phyloP scores from a whole-genome alignment of 1,139 yeast species.

The Waltiozyma sp. region DNA sequence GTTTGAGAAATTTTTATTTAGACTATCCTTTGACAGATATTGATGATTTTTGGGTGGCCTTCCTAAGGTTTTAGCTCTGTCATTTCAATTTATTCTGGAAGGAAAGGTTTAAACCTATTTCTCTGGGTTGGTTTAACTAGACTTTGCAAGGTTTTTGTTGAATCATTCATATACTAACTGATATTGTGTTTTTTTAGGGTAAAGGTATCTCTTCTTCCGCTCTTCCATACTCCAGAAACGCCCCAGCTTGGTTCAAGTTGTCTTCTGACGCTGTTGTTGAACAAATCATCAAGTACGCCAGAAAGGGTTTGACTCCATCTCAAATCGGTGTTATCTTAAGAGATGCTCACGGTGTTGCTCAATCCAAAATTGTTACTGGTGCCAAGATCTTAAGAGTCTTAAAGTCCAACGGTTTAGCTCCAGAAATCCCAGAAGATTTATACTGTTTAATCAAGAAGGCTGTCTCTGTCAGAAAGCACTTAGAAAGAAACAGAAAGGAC shows the following conservation, averaged over 20 bases:
- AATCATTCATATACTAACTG: slow-evolving; percentile 22
- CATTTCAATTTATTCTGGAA: not conserved
- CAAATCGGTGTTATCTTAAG: slow-evolving; percentile 98
- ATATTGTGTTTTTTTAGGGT: slow-evolving; percentile 69
- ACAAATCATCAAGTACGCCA: slow-evolving; percentile 98
- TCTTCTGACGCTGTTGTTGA: slow-evolving; percentile 93
- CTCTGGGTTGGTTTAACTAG: not conserved
- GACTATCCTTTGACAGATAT: not conserved
- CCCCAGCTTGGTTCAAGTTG: slow-evolving; percentile 99
- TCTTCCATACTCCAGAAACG: slow-evolving; percentile 97
- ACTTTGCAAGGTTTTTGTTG: not conserved
- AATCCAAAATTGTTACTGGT: slow-evolving; percentile 95
- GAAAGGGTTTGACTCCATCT: slow-evolving; percentile 99
- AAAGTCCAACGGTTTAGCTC: slow-evolving; percentile 98
- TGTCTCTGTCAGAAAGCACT: slow-evolving; percentile 98
- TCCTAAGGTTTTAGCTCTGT: not conserved
- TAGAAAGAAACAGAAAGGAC: slow-evolving; percentile 99
- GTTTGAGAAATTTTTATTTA: no score
- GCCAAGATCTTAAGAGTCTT: slow-evolving; percentile 99
- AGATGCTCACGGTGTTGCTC: slow-evolving; percentile 99
- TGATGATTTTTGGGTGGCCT: not conserved
- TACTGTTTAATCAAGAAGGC: slow-evolving; percentile 99
- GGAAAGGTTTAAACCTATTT: not conserved
- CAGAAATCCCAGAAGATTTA: slow-evolving; percentile 99
- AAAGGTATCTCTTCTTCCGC: slow-evolving; percentile 99